Base-by-base conservation (phyloP, 768 basidiomycete species). In the Tylopilus balloui region DNA sequence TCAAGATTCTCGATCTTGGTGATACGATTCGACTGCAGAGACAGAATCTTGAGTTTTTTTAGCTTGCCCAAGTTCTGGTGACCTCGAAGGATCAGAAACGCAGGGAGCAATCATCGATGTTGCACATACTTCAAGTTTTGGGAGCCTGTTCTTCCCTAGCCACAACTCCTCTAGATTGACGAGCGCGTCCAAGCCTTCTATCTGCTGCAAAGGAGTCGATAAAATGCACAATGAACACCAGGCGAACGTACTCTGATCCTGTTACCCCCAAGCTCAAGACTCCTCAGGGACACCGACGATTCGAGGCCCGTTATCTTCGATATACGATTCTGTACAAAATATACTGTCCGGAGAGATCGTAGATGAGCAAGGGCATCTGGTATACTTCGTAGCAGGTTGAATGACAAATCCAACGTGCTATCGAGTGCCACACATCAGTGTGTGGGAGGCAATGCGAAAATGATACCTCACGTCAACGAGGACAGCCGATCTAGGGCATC, bases 121-220 rank as follows among this genome's bases (percentile, higher is more conserved):
- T 12, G 10, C 6, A 51, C 19, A 24, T 42, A 90, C 91, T 77
- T 94, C 88, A 4, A 99, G 78, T 65, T 81, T 84, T 6, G 83
- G 65, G 50, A 99, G 91, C 72, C 97, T 99, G 66, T 99, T 99
- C 77, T 99, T 99, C 8, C 96, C 96, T 3, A 98, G 70, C 92
- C 95, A 98, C 3, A 99, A 73, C 59, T 97, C 93, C 56, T 93
- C 90, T 10, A 99, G 72, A 55, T 86, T 88, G 1, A 84, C 79
- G 32, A 96, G 71, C 1, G 79, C 74, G 11, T 90, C 89, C 4
- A 98, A 68, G 34, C 86, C 85, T 65, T 97, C 91, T 49, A 99
- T 95, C 72, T 76, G 80, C 93, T 96, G 52, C 10, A 25, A n/a
- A 50, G 10, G 20, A 8, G 48, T 56, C 4, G 36, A 52, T 44